These are phyloP conservation scores for Prunus yedoensis DNA, from an alignment of 331 rosid genomes.

Conservation along the genomic window DNA sequence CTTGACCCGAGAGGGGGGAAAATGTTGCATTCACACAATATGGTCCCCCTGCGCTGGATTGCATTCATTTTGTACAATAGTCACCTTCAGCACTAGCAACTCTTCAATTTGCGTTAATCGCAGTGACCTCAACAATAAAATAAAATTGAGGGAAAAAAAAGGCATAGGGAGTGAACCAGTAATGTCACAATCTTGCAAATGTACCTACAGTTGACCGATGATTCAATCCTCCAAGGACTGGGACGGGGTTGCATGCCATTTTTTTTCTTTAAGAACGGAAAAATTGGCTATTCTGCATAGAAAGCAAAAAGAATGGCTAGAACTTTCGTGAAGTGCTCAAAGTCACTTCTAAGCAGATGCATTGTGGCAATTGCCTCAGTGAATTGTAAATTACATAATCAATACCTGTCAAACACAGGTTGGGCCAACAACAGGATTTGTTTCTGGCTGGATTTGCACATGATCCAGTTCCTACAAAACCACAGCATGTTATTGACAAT, in stretches of 20 bases:
- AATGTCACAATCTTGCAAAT: background rate
- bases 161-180: background rate
- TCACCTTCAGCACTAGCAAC: background rate
- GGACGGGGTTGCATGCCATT: background rate
- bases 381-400: conserved; percentile 14
- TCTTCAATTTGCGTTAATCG: background rate
- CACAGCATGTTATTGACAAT: background rate
- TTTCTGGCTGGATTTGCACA: conserved; percentile 44
- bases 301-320: background rate
- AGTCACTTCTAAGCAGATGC: background rate
- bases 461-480: conserved; percentile 58
- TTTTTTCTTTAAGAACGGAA: background rate
- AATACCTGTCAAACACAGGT: conserved; percentile 34
- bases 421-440: conserved; percentile 44
- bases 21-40: background rate
- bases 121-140: background rate
- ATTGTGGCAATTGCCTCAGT: background rate
- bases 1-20: background rate
- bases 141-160: background rate
- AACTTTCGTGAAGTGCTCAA: background rate
- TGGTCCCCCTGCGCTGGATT: background rate
- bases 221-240: background rate
- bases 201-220: background rate
- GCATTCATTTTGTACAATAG: background rate
- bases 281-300: background rate